Percentiles rank a stretch among this genome's conserved stretches.
Evolutionary conservation across 139 green algal genomes (phyloP).

Genomic region (Tetradesmus lagerheimii): DNA sequence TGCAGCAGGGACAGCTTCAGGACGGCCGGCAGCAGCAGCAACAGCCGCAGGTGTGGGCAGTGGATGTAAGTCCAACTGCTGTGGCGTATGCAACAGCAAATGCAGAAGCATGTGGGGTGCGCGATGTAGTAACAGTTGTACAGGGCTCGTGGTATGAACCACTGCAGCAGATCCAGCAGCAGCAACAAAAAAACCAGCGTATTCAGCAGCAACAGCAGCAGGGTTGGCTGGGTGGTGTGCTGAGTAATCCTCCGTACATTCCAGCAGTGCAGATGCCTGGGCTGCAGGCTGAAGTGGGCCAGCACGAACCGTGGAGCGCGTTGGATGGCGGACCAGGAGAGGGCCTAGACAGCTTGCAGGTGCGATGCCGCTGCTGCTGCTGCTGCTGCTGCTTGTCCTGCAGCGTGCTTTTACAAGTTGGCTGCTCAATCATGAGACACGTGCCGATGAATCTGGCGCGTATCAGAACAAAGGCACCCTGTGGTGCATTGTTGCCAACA

Average conservation of each 20-base stretch:
- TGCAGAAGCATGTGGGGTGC: conserved; percentile 45
- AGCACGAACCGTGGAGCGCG: conserved; percentile 87
- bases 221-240: conserved; percentile 78
- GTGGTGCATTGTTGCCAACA: too few relatives aligned
- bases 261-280: conserved; percentile 65
- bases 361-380: background rate
- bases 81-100: conserved; percentile 73
- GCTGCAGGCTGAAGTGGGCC: conserved; percentile 83
- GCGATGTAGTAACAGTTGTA: conserved; percentile 55
- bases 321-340: conserved; percentile 83
- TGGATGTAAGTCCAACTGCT: conserved; percentile 73
- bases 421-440: too few relatives aligned
- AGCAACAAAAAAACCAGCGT: background rate
- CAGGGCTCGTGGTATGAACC: conserved; percentile 84
- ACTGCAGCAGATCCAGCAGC: conserved; percentile 49
- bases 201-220: conserved; percentile 3
- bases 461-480: too few relatives aligned
- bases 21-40: background rate
- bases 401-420: too few relatives aligned
- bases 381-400: conserved; percentile 5
- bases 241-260: conserved; percentile 98
- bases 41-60: conserved; percentile 65
- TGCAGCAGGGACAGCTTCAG: background rate
- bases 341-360: conserved; percentile 75
- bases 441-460: too few relatives aligned